These are phyloP conservation scores for Tillandsia fasciculata DNA, from an alignment of 176 grass and related monocot genomes.

Conservation along the genomic window DNA sequence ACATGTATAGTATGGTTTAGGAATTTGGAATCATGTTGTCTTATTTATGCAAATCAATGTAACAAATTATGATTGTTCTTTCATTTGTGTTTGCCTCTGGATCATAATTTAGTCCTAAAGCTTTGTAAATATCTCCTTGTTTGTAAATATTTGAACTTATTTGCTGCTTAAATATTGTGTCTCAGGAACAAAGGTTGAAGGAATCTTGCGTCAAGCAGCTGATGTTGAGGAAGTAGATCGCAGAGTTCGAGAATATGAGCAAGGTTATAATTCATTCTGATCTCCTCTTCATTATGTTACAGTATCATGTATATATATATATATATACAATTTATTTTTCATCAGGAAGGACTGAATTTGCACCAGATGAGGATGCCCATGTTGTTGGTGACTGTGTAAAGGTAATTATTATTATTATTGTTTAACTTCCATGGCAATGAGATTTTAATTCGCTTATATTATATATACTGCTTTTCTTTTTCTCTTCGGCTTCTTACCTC, in stretches of 20 bases:
- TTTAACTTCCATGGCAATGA: conserved; percentile 13
- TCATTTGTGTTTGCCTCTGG: too few relatives aligned
- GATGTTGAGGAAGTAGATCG: conserved; percentile 92
- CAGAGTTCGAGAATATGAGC: conserved; percentile 91
- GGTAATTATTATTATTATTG: conserved; percentile 29
- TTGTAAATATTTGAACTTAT: conserved; percentile 5
- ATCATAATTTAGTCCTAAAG: background rate
- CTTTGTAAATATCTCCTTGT: background rate
- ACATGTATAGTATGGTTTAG: too few relatives aligned
- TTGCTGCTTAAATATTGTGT: conserved; percentile 25
- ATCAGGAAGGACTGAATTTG: conserved; percentile 78
- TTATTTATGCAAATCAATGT: too few relatives aligned
- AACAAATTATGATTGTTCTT: too few relatives aligned
- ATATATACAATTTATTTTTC: too few relatives aligned
- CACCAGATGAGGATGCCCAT: conserved; percentile 94
- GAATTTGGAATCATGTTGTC: too few relatives aligned
- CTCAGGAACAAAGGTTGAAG: conserved; percentile 86
- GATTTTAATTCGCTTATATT: background rate
- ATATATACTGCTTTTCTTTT: background rate
- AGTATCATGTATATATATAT: too few relatives aligned
- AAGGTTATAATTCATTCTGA: conserved; percentile 42
- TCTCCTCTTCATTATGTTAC: too few relatives aligned
- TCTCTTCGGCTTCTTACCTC: conserved; percentile 1
- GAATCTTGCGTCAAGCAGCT: conserved; percentile 94
- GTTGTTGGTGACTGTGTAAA: conserved; percentile 95